A percentile compares a stretch with the other conserved stretches of the same genome.
These are phyloP conservation scores for Pilaira anomala DNA, from an alignment of 192 early-diverging fungal species.

Conservation along the genomic window DNA sequence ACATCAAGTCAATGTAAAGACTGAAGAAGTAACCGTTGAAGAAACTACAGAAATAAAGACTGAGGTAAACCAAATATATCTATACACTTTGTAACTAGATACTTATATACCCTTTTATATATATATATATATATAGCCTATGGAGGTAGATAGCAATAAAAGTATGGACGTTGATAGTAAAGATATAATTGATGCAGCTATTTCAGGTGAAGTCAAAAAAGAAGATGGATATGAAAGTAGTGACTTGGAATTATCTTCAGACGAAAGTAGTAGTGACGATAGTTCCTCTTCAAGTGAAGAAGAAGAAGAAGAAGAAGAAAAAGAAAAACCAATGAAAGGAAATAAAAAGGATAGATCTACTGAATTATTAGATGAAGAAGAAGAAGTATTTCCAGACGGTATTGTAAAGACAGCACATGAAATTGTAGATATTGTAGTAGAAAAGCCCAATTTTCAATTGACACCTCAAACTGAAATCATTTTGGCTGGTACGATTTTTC, in stretches of 20 bases:
- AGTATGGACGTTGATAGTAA: background rate
- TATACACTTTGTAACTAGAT: too few species aligned
- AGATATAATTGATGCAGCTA: conserved; percentile 37
- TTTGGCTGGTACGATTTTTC: conserved; percentile 62
- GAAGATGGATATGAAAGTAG: conserved; percentile 44
- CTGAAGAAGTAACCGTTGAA: too few species aligned
- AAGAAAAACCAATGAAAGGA: background rate
- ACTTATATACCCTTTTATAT: too few species aligned
- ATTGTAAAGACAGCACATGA: conserved; percentile 59
- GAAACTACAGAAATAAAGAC: too few species aligned
- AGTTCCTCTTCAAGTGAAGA: background rate
- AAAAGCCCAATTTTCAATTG: conserved; percentile 44
- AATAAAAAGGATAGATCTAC: background rate
- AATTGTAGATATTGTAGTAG: conserved; percentile 47
- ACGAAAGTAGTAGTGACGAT: conserved; percentile 12
- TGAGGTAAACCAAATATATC: too few species aligned
- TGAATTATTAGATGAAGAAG: conserved; percentile 31
- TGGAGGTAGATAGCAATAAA: too few species aligned
- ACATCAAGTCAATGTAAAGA: too few species aligned
- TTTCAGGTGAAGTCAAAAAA: conserved; percentile 27
- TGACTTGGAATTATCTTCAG: conserved; percentile 40
- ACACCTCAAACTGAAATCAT: conserved; percentile 46
- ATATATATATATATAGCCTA: too few species aligned
- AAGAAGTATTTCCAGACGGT: conserved; percentile 17
- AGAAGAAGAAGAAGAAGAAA: background rate